Conservation (phyloP, 1,139 yeast genomes). For the Debaryomyces robertsiae region DNA sequence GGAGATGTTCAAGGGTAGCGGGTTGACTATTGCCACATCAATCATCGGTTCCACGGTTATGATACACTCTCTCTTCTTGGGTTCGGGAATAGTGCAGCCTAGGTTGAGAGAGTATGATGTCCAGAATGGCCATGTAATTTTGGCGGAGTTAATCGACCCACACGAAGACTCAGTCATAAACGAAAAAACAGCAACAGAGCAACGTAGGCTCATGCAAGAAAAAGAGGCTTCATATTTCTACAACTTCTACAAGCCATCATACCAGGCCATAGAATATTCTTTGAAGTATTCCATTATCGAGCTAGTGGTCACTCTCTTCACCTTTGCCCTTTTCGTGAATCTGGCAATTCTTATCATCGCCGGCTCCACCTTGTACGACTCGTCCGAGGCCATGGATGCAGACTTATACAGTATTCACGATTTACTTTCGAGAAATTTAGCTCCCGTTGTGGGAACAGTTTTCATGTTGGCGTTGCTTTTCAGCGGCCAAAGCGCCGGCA, state of each 20-base stretch:
- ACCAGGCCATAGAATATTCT: conserved; percentile 64
- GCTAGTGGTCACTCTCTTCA: conserved; percentile 63
- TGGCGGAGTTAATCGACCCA: conserved; percentile 22
- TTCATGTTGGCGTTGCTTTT: conserved; percentile 75
- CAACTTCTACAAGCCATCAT: conserved; percentile 61
- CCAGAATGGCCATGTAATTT: conserved; percentile 40
- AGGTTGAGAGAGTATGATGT: conserved; percentile 65
- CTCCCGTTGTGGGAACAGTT: conserved; percentile 75
- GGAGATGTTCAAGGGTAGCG: conserved; percentile 61
- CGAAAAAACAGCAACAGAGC: conserved; percentile 15
- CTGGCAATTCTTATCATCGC: conserved; percentile 76
- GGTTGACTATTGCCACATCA: conserved; percentile 74
- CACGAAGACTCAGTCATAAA: conserved; percentile 15
- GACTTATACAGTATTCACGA: conserved; percentile 72
- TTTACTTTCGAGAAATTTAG: conserved; percentile 55
- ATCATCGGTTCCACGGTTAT: conserved; percentile 82
- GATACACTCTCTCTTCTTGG: conserved; percentile 78
- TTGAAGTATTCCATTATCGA: conserved; percentile 69
- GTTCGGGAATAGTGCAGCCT: conserved; percentile 76
- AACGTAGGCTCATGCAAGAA: conserved; percentile 16
- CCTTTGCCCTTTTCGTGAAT: conserved; percentile 78
- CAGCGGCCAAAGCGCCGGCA: conserved; percentile 83
- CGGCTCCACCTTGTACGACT: conserved; percentile 69
- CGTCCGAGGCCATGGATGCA: conserved; percentile 68
- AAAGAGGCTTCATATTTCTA: conserved; percentile 40